Conservation (phyloP, 768 basidiomycete species). For the Crepidotus variabilis region DNA sequence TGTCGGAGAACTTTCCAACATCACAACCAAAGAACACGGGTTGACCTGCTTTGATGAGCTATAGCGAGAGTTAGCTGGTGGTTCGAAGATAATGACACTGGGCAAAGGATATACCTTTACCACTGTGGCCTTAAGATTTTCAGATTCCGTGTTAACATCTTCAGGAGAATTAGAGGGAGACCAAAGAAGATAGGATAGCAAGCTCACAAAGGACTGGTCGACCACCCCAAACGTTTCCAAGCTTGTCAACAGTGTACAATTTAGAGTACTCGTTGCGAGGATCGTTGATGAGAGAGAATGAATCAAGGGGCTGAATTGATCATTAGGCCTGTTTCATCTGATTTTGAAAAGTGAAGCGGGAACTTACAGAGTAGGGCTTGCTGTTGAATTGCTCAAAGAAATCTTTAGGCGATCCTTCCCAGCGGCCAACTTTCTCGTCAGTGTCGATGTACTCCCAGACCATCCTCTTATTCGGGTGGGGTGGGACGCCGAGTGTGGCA, state of each 20-base stretch:
- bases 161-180: slow-evolving; percentile 1
- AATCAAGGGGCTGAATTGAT: slow-evolving; percentile 53
- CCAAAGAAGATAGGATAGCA: not conserved
- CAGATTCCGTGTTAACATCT: slow-evolving; percentile 90
- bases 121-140: slow-evolving; percentile 77
- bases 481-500: slow-evolving; percentile 85
- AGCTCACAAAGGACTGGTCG: slow-evolving; percentile 77
- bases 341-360: not conserved
- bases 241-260: slow-evolving; percentile 88
- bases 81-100: not conserved
- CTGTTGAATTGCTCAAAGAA: slow-evolving; percentile 69
- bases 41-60: slow-evolving; percentile 81
- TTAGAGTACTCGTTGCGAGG: slow-evolving; percentile 81
- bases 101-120: slow-evolving; percentile 47
- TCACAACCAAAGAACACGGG: slow-evolving; percentile 98
- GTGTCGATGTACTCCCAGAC: slow-evolving; percentile 88
- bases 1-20: slow-evolving; percentile 82
- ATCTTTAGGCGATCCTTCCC: slow-evolving; percentile 79
- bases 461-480: slow-evolving; percentile 65
- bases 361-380: slow-evolving; percentile 51
- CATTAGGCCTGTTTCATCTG: slow-evolving; percentile 1
- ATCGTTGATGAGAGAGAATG: slow-evolving; percentile 93
- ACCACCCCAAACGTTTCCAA: slow-evolving; percentile 91
- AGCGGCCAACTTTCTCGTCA: slow-evolving; percentile 67
- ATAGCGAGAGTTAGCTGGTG: not conserved